These are phyloP conservation scores for Oryza glumipatula DNA, from an alignment of 176 grass and related monocot genomes.

Conservation along the genomic window DNA sequence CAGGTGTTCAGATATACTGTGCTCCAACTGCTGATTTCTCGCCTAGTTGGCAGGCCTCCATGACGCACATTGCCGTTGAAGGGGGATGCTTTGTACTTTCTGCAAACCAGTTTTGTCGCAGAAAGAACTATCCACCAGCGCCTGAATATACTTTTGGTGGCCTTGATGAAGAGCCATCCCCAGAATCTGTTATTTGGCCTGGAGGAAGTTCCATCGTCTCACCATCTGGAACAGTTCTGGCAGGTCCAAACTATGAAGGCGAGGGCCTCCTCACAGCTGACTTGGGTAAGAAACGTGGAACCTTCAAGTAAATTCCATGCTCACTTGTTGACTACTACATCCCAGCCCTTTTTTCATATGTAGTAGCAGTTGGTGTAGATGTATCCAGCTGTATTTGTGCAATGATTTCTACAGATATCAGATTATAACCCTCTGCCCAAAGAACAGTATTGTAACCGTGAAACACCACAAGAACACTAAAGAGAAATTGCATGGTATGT, in stretches of 20 bases:
- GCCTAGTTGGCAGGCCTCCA: slow-evolving; percentile 78
- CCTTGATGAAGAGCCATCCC: slow-evolving; percentile 69
- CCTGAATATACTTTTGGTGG: slow-evolving; percentile 76
- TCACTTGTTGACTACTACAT: not conserved
- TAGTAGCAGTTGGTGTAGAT: slow-evolving; percentile 1
- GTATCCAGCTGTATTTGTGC: not conserved
- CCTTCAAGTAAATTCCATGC: not conserved
- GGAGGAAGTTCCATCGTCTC: slow-evolving; percentile 94
- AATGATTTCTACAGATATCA: not conserved
- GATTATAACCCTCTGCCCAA: not conserved
- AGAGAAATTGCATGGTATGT: not conserved
- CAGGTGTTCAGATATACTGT: slow-evolving; percentile 97
- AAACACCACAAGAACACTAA: not conserved
- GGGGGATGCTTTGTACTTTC: slow-evolving; percentile 93
- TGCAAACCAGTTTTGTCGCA: slow-evolving; percentile 67
- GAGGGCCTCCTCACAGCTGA: slow-evolving; percentile 90
- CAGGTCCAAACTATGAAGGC: slow-evolving; percentile 90
- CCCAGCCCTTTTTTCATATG: not conserved
- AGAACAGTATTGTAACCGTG: not conserved
- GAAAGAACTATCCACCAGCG: slow-evolving; percentile 80
- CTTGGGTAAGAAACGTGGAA: slow-evolving; percentile 54
- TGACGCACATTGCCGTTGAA: slow-evolving; percentile 90
- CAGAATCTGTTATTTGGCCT: slow-evolving; percentile 66
- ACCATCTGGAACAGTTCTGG: slow-evolving; percentile 75
- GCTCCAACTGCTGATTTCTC: slow-evolving; percentile 69